These are phyloP conservation scores for Fremontodendron californicum DNA, from an alignment of 345 rosid genomes.

Conservation along the genomic window DNA sequence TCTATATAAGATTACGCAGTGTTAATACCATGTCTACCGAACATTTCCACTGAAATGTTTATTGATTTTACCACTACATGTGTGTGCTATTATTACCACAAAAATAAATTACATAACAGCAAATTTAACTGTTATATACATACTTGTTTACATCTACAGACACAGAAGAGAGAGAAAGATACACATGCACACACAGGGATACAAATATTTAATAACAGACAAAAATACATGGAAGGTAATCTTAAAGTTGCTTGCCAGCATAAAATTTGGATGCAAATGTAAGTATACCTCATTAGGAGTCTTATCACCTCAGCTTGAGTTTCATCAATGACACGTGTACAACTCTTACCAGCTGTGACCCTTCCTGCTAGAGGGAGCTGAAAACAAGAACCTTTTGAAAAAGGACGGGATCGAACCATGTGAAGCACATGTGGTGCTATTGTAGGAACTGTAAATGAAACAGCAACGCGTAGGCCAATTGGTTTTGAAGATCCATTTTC, in stretches of 20 bases:
- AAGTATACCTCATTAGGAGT: conserved; percentile 79
- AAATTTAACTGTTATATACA: background rate
- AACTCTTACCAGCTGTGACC: conserved; percentile 39
- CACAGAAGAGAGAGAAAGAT: background rate
- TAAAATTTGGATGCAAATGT: conserved; percentile 12
- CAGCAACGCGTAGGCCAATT: conserved; percentile 54
- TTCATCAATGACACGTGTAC: conserved; percentile 46
- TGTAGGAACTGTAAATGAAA: conserved; percentile 66
- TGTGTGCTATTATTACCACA: background rate
- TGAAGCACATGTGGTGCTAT: conserved; percentile 47
- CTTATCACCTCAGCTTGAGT: conserved; percentile 58
- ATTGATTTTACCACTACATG: background rate
- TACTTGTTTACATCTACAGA: background rate
- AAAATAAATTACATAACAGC: background rate
- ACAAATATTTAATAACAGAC: background rate
- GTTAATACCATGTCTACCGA: background rate
- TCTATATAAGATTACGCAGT: background rate
- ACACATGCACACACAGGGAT: background rate
- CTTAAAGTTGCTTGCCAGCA: background rate
- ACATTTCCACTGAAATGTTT: background rate
- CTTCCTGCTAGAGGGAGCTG: conserved; percentile 48
- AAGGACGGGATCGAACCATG: conserved; percentile 44
- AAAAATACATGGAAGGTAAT: background rate
- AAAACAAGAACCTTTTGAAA: conserved; percentile 53
- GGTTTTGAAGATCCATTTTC: conserved; percentile 37